phyloP scores from a whole-genome alignment of 148 eudicot species.

The Fagopyrum tataricum region DNA sequence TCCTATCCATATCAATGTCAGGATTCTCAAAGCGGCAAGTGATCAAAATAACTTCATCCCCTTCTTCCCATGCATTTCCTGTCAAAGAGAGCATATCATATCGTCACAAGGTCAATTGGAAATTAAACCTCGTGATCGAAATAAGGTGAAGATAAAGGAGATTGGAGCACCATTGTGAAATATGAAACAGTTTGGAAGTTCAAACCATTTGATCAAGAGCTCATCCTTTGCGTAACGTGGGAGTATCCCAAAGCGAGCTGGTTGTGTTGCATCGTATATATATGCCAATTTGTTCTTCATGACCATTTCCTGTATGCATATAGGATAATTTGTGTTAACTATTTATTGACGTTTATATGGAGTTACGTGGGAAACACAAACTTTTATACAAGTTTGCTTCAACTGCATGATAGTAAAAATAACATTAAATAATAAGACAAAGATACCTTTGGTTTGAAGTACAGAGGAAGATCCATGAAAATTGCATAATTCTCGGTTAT shows the following conservation, averaged over 20 bases:
- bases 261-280: conserved; percentile 66
- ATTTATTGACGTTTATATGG: too few relatives aligned
- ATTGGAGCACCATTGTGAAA: conserved; percentile 77
- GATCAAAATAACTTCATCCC: conserved; percentile 81
- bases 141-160: not conserved
- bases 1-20: conserved; percentile 66
- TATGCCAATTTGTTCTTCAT: conserved; percentile 61
- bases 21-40: conserved; percentile 81
- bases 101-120: too few relatives aligned
- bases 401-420: too few relatives aligned
- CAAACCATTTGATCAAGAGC: conserved; percentile 85
- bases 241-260: conserved; percentile 83
- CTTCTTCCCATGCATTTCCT: conserved; percentile 69
- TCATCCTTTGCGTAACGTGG: conserved; percentile 92
- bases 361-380: too few relatives aligned
- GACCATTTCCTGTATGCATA: conserved; percentile 73
- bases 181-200: conserved; percentile 96
- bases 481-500: conserved; percentile 92
- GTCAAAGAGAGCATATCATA: too few relatives aligned
- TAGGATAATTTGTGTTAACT: not conserved
- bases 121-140: too few relatives aligned
- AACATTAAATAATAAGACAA: not conserved
- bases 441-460: conserved; percentile 78
- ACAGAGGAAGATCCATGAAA: conserved; percentile 90
- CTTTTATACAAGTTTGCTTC: too few relatives aligned